phyloP scores from a whole-genome alignment of 2,329 filamentous ascomycete genomes.

The Monosporascus sp. region DNA sequence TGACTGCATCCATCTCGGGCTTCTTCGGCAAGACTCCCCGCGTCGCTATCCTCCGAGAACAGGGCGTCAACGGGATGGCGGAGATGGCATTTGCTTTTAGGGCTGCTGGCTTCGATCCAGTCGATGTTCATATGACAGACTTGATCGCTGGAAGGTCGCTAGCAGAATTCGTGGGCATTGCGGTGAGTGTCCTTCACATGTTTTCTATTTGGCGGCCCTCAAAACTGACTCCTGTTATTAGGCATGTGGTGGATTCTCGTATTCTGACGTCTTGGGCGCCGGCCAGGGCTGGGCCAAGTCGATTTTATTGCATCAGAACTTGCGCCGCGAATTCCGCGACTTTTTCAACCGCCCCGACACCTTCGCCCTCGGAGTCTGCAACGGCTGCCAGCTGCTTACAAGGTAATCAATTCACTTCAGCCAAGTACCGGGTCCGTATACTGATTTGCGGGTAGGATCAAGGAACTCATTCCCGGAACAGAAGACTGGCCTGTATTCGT shows the following conservation, averaged over 20 bases:
- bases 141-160: slow-evolving; percentile 76
- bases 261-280: slow-evolving; percentile 82
- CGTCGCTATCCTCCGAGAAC: slow-evolving; percentile 90
- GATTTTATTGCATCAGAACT: slow-evolving; percentile 76
- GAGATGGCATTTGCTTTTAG: slow-evolving; percentile 98
- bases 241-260: slow-evolving; percentile 92
- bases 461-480: slow-evolving; percentile 80
- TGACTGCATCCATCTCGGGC: slow-evolving; percentile 18
- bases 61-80: slow-evolving; percentile 92
- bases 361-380: slow-evolving; percentile 91
- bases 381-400: slow-evolving; percentile 92
- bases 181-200: slow-evolving; percentile 34
- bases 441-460: slow-evolving; percentile 37
- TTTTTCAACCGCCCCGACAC: slow-evolving; percentile 90
- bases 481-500: slow-evolving; percentile 74
- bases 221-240: too few relatives aligned
- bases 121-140: slow-evolving; percentile 97
- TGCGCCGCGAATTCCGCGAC: slow-evolving; percentile 67
- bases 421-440: too few relatives aligned
- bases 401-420: slow-evolving; percentile 30
- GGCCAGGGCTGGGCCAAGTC: slow-evolving; percentile 95
- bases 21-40: slow-evolving; percentile 51
- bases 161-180: slow-evolving; percentile 77
- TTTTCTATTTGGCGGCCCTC: too few relatives aligned
- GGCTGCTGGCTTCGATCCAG: slow-evolving; percentile 80